These are phyloP conservation scores for Carallia brachiata DNA, from an alignment of 345 rosid genomes.

Conservation along the genomic window DNA sequence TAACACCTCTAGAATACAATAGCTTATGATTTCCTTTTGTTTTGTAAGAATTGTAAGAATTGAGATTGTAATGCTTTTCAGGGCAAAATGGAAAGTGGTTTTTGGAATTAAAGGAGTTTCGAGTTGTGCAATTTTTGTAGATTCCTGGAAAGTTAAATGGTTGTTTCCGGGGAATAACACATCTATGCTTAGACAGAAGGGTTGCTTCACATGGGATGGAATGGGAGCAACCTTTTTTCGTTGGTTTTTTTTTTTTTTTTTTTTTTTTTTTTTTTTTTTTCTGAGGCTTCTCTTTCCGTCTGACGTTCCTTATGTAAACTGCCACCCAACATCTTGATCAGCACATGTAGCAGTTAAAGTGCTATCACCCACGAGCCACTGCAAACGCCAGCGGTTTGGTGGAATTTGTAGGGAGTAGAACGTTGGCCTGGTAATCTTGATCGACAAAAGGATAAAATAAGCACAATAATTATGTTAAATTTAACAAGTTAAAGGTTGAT, in stretches of 20 bases:
- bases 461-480: no score
- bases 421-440: no score
- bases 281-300: not conserved
- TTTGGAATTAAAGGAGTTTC: not conserved
- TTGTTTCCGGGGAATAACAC: conserved; percentile 8
- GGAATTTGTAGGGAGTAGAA: no score
- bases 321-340: not conserved
- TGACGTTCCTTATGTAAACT: not conserved
- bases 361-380: not conserved
- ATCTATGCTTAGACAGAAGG: not conserved
- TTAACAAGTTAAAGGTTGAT: no score
- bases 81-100: not conserved
- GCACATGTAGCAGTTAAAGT: not conserved
- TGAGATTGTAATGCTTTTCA: conserved; percentile 10
- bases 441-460: no score
- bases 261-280: no score
- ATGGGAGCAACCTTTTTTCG: no score
- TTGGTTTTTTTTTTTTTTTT: no score
- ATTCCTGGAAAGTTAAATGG: not conserved
- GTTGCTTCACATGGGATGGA: not conserved
- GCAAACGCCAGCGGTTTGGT: not conserved
- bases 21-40: not conserved
- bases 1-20: not conserved
- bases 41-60: not conserved
- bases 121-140: not conserved